phyloP scores from a whole-genome alignment of 495 filamentous ascomycete genomes.

The Pyronema omphalodes region DNA sequence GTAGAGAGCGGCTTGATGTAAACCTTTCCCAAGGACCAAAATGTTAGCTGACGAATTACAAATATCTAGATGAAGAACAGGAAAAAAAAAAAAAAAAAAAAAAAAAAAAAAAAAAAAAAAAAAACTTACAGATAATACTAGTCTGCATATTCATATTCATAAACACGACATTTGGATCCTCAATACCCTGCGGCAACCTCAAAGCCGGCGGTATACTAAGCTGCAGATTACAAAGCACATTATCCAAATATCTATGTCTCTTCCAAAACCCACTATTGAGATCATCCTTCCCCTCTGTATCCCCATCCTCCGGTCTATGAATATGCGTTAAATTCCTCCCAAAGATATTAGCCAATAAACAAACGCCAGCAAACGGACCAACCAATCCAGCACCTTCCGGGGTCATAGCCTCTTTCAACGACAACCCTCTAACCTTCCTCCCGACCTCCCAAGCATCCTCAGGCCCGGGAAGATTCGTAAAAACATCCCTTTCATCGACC shows the following conservation, averaged over 20 bases:
- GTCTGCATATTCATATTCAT: slow-evolving; percentile 95
- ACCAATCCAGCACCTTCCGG: slow-evolving; percentile 51
- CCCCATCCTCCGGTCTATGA: slow-evolving; percentile 69
- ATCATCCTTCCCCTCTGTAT: slow-evolving; percentile 51
- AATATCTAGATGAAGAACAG: too few species aligned
- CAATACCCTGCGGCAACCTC: slow-evolving; percentile 62
- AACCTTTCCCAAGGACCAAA: slow-evolving; percentile 6
- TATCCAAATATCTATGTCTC: slow-evolving; percentile 73
- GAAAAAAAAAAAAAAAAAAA: neutral
- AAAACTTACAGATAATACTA: slow-evolving; percentile 57
- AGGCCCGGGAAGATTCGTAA: slow-evolving; percentile 64
- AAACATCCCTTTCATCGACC: slow-evolving; percentile 75
- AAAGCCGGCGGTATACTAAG: slow-evolving; percentile 69
- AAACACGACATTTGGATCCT: slow-evolving; percentile 76
- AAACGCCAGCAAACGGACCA: slow-evolving; percentile 62
- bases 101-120: too few species aligned
- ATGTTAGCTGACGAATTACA: too few species aligned
- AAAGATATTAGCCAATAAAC: slow-evolving; percentile 72
- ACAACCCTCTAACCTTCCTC: slow-evolving; percentile 47
- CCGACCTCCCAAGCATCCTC: slow-evolving; percentile 79
- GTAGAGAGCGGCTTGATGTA: slow-evolving; percentile 95
- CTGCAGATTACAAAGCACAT: slow-evolving; percentile 69
- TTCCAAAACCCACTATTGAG: slow-evolving; percentile 94
- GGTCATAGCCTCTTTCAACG: slow-evolving; percentile 53
- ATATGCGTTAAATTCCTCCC: slow-evolving; percentile 88